These are phyloP conservation scores for Hanseniaspora singularis DNA, from an alignment of 805 yeast genomes.

Conservation along the genomic window DNA sequence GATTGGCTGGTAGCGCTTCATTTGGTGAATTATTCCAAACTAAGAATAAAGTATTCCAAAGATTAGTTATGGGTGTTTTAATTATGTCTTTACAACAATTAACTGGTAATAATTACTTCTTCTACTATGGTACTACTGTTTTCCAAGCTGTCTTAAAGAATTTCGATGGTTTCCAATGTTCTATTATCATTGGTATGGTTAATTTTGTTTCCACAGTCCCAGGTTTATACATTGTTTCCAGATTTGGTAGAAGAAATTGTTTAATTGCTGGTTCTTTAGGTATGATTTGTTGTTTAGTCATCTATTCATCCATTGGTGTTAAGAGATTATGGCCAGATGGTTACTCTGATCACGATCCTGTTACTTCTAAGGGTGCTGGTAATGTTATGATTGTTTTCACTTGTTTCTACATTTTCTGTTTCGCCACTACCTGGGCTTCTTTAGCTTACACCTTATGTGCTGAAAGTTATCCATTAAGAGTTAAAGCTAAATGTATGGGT, in stretches of 20 bases:
- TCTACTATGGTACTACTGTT: constrained; percentile 45
- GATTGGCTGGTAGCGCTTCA: constrained; percentile 47
- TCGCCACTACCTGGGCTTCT: constrained; percentile 65
- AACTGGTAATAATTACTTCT: constrained; percentile 52
- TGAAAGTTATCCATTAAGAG: constrained; percentile 58
- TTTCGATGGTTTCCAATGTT: constrained; percentile 44
- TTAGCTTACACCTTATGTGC: constrained; percentile 48
- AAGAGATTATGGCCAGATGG: constrained; percentile 32
- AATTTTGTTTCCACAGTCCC: constrained; percentile 43
- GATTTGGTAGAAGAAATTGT: constrained; percentile 38
- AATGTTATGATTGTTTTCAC: constrained; percentile 32
- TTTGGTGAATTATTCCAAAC: constrained; percentile 41
- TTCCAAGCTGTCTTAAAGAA: constrained; percentile 31
- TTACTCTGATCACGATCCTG: constrained; percentile 22
- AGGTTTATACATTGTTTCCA: constrained; percentile 39
- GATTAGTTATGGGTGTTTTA: constrained; percentile 38
- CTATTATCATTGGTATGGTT: constrained; percentile 44
- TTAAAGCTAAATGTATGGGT: constrained; percentile 43
- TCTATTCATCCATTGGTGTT: constrained; percentile 50
- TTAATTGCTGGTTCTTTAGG: constrained; percentile 37
- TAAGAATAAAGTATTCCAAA: constrained; percentile 43
- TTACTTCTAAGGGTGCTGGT: constrained; percentile 26
- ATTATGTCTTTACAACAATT: constrained; percentile 54
- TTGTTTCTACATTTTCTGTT: constrained; percentile 46
- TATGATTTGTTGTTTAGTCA: constrained; percentile 33